Evolutionary conservation across 2,329 filamentous ascomycete genomes (phyloP).

Genomic region (Beauveria asiatica): DNA sequence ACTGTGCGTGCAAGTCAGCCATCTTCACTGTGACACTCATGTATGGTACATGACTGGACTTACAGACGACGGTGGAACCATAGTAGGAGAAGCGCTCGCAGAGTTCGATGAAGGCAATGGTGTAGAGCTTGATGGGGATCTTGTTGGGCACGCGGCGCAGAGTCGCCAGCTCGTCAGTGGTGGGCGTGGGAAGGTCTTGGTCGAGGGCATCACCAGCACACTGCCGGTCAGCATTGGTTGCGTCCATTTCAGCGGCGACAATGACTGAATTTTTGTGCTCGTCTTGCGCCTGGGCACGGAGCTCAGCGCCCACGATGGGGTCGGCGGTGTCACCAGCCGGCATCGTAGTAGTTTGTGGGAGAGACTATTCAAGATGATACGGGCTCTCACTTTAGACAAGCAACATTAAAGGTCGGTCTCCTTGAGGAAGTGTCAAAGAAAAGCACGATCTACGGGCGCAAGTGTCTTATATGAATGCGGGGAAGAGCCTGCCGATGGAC

Average conservation of each 20-base stretch:
- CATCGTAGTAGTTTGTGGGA: not conserved
- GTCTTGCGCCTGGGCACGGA: conserved; percentile 12
- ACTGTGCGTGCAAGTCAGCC: conserved; percentile 18
- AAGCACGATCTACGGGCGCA: too few species aligned
- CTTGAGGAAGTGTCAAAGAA: too few species aligned
- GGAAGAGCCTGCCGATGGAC: too few species aligned
- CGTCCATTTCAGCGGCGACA: not conserved
- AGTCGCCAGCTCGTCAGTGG: conserved; percentile 42
- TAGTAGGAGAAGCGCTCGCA: conserved; percentile 70
- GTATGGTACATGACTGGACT: conserved; percentile 37
- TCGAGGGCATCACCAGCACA: not conserved
- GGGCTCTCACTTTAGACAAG: too few species aligned
- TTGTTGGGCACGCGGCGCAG: conserved; percentile 46
- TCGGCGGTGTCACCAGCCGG: conserved; percentile 20
- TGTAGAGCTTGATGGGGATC: conserved; percentile 52
- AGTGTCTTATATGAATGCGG: too few species aligned
- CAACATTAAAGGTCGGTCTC: too few species aligned
- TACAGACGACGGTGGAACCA: conserved; percentile 55
- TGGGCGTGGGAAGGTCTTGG: conserved; percentile 26
- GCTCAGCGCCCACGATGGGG: conserved; percentile 16
- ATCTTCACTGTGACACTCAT: too few species aligned
- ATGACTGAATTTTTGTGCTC: conserved; percentile 12
- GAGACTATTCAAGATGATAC: too few species aligned
- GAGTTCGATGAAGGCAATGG: conserved; percentile 58
- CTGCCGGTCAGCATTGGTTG: not conserved